phyloP scores from a whole-genome alignment of 139 green algal genomes.

The Klebsormidium nitens region DNA sequence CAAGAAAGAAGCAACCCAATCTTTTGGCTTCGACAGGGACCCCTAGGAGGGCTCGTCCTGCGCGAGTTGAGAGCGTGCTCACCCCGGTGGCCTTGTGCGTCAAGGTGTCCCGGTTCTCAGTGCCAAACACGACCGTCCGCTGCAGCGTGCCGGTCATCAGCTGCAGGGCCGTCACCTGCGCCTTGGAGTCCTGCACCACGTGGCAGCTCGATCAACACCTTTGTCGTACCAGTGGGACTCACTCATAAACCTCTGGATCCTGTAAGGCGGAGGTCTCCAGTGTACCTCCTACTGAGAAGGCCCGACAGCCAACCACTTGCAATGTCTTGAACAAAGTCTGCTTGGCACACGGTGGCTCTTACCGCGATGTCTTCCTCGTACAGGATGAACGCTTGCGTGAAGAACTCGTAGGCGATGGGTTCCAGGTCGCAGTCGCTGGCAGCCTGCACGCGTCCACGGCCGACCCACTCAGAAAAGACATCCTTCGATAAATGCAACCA shows the following conservation, averaged over 20 bases:
- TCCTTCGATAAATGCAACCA: too few species aligned
- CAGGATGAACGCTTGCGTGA: slow-evolving; percentile 77
- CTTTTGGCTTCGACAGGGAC: background rate
- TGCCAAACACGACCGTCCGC: slow-evolving; percentile 61
- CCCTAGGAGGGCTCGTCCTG: background rate
- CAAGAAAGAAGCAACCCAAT: background rate
- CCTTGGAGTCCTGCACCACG: slow-evolving; percentile 53
- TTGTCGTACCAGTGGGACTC: too few species aligned
- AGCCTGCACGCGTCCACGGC: slow-evolving; percentile 30
- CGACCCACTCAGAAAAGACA: too few species aligned
- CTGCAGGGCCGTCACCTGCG: slow-evolving; percentile 67
- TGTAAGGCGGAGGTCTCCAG: too few species aligned
- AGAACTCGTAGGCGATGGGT: slow-evolving; percentile 85
- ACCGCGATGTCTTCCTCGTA: slow-evolving; percentile 82
- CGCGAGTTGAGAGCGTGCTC: background rate
- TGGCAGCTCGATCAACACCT: too few species aligned
- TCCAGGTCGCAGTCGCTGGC: slow-evolving; percentile 54
- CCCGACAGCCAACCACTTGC: too few species aligned
- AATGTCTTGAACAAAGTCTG: too few species aligned
- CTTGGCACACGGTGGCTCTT: too few species aligned
- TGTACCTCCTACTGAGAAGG: too few species aligned
- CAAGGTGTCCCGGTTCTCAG: slow-evolving; percentile 72
- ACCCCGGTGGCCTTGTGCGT: slow-evolving; percentile 63
- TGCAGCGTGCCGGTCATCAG: slow-evolving; percentile 80
- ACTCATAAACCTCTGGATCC: too few species aligned